phyloP scores from a whole-genome alignment of 805 yeast species.

The Sporopachydermia quercuum region DNA sequence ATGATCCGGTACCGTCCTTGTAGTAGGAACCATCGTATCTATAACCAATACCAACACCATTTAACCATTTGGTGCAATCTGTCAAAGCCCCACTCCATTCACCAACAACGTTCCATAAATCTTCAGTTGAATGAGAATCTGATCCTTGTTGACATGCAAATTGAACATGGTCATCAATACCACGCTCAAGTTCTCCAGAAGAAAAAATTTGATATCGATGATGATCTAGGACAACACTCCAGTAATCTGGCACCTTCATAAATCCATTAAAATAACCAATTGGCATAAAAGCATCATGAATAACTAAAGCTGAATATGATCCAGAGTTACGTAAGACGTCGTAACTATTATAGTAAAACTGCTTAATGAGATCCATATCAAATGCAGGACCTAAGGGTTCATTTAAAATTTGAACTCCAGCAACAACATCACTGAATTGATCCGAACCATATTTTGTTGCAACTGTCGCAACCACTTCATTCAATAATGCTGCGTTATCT shows the following conservation, averaged over 20 bases:
- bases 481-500: slow-evolving; percentile 36
- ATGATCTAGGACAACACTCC: slow-evolving; percentile 72
- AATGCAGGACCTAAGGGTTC: slow-evolving; percentile 76
- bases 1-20: slow-evolving; percentile 20
- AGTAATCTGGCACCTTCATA: slow-evolving; percentile 28
- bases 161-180: slow-evolving; percentile 46
- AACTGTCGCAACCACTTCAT: slow-evolving; percentile 38
- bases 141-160: slow-evolving; percentile 38
- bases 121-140: slow-evolving; percentile 29
- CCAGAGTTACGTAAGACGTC: slow-evolving; percentile 40
- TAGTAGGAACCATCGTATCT: slow-evolving; percentile 53
- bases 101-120: slow-evolving; percentile 68
- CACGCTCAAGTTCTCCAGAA: slow-evolving; percentile 39
- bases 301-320: slow-evolving; percentile 40
- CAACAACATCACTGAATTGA: slow-evolving; percentile 52
- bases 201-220: slow-evolving; percentile 85
- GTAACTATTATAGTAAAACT: slow-evolving; percentile 53
- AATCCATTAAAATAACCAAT: slow-evolving; percentile 48
- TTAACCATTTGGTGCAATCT: slow-evolving; percentile 80
- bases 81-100: slow-evolving; percentile 91
- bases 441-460: slow-evolving; percentile 47
- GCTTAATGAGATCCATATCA: slow-evolving; percentile 40
- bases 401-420: slow-evolving; percentile 74
- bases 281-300: slow-evolving; percentile 73
- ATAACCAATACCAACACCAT: slow-evolving; percentile 75